Base-by-base conservation (phyloP, 2,329 filamentous ascomycete genomes). In the Chaetothyriales sp. region DNA sequence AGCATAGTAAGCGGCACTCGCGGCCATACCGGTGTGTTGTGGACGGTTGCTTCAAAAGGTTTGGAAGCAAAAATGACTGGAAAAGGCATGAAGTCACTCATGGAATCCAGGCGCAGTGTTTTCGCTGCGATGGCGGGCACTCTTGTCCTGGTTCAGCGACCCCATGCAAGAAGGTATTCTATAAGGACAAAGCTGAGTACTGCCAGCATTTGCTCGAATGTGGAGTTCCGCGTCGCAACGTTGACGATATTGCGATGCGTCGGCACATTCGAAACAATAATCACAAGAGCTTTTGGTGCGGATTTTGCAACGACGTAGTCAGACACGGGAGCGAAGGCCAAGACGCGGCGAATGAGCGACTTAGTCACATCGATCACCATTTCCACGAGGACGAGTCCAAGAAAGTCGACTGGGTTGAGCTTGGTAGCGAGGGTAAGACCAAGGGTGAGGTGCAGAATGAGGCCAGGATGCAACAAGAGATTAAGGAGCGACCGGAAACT, bases 31-130 rank as follows among this genome's bases (percentile, higher is more conserved):
- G 81, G 10, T 95, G 89, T 66, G 94, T 88, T 0, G 85, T 82
- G 57, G 67, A 73, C 7, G 67, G 70, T 28, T 95, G 89, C 62
- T 66, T 69, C 47, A 89, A 87, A 62, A 73, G 65, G 0, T 95
- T 95, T 59, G 89, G 89, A n/a, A 89, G 85, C 66, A 94, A 95
- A 64, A 89, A 88, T 54, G 89, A 95, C 66, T 95, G 81, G 89
- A 94, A 94, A 64, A 80, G 89, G 1, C 89, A 95, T 62, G 90
- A 95, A 63, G 84, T 81, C 58, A 81, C 78, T 15, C 85, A 90
- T 62, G 89, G 95, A 64, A 80, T 78, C 55, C 78, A 84, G 53
- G 66, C 77, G 5, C 83, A 89, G 61, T 75, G 76, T 47, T 95
- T 85, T 81, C 78, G 77, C 28, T 95, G 89, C 63, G 44, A 46